Evolutionary conservation across 176 grass and related monocot genomes (phyloP).

Genomic region (Bromus sterilis): DNA sequence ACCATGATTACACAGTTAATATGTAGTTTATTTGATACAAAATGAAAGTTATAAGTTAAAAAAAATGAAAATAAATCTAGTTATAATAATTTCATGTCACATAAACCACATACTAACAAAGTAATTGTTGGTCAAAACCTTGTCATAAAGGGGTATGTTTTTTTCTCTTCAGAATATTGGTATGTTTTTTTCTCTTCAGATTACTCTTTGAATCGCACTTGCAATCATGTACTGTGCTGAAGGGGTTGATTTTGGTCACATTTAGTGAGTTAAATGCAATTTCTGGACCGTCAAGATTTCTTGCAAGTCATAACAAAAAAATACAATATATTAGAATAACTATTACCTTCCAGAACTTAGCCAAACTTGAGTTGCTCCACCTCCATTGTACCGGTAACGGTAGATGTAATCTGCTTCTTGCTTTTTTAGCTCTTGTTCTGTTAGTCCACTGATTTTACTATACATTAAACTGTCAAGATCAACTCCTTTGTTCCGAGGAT

Average conservation of each 20-base stretch:
- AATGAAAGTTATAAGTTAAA: not conserved
- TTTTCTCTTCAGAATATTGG: not conserved
- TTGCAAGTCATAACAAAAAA: conserved; percentile 4
- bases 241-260: not conserved
- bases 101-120: not conserved
- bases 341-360: conserved; percentile 95
- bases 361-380: conserved; percentile 98
- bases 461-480: conserved; percentile 75
- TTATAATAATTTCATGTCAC: not conserved
- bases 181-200: not conserved
- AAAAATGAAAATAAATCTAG: not conserved
- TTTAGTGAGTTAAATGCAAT: not conserved
- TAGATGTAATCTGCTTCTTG: conserved; percentile 98
- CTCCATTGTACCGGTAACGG: conserved; percentile 88
- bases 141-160: not conserved
- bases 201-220: not conserved
- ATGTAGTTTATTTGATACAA: not conserved
- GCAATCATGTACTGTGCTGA: not conserved
- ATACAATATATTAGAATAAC: conserved; percentile 2
- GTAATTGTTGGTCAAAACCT: not conserved
- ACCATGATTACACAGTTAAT: not conserved
- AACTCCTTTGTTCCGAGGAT: conserved; percentile 84
- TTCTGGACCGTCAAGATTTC: conserved; percentile 4
- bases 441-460: conserved; percentile 52
- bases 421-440: conserved; percentile 82